Conservation (phyloP, 306 rosid genomes). For the Vigna unguiculata region DNA sequence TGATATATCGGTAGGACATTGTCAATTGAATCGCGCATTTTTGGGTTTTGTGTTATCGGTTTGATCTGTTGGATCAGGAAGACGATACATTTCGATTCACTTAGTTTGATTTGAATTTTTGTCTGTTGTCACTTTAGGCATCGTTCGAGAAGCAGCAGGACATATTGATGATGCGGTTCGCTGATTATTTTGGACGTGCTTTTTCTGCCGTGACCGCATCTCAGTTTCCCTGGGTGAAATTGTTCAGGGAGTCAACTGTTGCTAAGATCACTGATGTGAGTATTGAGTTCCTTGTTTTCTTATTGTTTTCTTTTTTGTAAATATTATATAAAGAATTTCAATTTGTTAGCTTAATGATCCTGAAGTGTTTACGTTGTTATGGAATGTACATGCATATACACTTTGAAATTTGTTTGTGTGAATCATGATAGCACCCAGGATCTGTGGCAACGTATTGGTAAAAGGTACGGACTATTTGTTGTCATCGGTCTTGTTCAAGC, state of each 20-base stretch:
- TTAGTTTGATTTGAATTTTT: neutral
- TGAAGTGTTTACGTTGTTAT: neutral
- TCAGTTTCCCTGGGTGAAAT: slow-evolving; percentile 95
- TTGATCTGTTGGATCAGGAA: slow-evolving; percentile 43
- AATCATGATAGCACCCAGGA: neutral
- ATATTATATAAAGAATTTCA: neutral
- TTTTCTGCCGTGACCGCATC: slow-evolving; percentile 77
- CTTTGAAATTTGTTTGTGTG: neutral
- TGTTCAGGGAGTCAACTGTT: slow-evolving; percentile 79
- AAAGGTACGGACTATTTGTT: neutral
- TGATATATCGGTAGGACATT: slow-evolving; percentile 69
- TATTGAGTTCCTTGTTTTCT: slow-evolving; percentile 32
- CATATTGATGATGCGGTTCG: slow-evolving; percentile 83
- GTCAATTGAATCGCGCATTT: slow-evolving; percentile 29
- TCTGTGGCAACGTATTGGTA: neutral
- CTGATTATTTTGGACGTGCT: slow-evolving; percentile 87
- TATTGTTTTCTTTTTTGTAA: neutral
- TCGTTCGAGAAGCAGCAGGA: slow-evolving; percentile 73
- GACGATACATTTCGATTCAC: neutral
- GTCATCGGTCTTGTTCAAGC: neutral
- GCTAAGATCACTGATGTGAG: slow-evolving; percentile 90
- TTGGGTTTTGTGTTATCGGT: slow-evolving; percentile 48
- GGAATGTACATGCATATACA: neutral
- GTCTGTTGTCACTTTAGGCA: slow-evolving; percentile 48
- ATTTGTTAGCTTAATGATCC: neutral